Conservation (phyloP, 148 eudicot species). For the Talinum fruticosum region DNA sequence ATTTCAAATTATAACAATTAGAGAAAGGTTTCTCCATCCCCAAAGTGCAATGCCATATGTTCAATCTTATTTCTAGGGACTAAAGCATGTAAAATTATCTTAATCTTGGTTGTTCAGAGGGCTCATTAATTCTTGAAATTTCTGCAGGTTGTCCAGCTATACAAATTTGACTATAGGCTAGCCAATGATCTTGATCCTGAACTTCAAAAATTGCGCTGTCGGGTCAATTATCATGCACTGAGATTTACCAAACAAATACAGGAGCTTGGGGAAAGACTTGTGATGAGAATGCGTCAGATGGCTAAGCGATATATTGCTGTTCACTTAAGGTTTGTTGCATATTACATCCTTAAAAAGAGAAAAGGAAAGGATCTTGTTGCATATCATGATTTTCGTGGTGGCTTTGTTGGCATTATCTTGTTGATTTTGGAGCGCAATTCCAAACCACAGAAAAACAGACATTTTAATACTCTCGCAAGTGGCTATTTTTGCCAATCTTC, state of each 20-base stretch:
- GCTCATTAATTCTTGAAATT: neutral
- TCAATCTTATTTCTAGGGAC: neutral
- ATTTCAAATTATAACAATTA: neutral
- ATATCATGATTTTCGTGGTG: neutral
- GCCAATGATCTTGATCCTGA: slow-evolving; percentile 80
- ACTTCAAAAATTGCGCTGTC: slow-evolving; percentile 91
- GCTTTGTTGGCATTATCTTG: no score
- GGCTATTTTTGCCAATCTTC: no score
- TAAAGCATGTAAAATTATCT: neutral
- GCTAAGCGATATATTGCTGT: slow-evolving; percentile 74
- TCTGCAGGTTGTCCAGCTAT: slow-evolving; percentile 90
- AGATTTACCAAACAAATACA: slow-evolving; percentile 80
- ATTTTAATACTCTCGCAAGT: no score
- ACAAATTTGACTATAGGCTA: slow-evolving; percentile 95
- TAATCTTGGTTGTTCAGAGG: neutral
- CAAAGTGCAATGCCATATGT: neutral
- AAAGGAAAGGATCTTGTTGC: neutral
- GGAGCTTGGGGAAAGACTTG: slow-evolving; percentile 67
- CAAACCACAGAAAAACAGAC: no score
- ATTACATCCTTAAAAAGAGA: neutral
- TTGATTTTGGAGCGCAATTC: no score
- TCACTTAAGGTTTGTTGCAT: slow-evolving; percentile 73
- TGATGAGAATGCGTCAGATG: slow-evolving; percentile 70
- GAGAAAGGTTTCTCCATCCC: neutral
- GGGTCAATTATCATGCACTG: slow-evolving; percentile 86